Evolutionary conservation across 805 yeast species (phyloP), one percentile per base, ranked within the genome.

Genomic region (Suhomyces vadensis): DNA sequence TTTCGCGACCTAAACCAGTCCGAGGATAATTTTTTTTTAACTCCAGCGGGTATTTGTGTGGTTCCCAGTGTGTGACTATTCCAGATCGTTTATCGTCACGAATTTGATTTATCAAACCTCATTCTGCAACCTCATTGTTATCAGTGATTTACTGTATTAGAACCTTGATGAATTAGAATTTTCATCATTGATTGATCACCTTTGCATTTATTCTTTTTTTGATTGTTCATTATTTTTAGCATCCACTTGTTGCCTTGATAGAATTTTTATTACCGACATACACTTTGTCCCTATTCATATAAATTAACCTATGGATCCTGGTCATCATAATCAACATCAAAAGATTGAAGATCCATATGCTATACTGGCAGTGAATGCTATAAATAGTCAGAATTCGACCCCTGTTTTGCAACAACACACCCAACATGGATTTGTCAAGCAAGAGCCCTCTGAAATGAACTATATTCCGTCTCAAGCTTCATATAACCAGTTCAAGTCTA

Each of bases 321-420:
- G 19, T 14, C 43, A 39, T 11, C 44, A 35, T 16, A 37, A 37
- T 35, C 47, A 46, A 36, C 33, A 29, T 27, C 43, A 57, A 37
- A 52, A 49, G 25, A 51, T 26, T 7, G 50, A 46, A 22, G 50
- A 46, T 20, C 24, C 46, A 10, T 42, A 46, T 41, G 21, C 33
- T 22, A 16, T 38, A 29, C 40, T 27, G 44, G 37, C 39, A 13
- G 20, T 14, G 16, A 13, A 16, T 6, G 6, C 31, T 17, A 13
- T 25, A 10, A 11, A 14, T 20, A 33, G 39, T 11, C 44, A 19
- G 35, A 23, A 17, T n/a, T 25, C 43, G 9, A 35, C 43, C 24
- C 43, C 40, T 25, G 20, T 26, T 6, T 31, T 37, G 17, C 36
- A 22, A 17, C 31, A 21, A 7, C 20, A 31, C 16, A 11, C 20